Evolutionary conservation across 495 filamentous ascomycete genomes (phyloP), one percentile per base, ranked within the genome.

Genomic region (Neurospora sp.): DNA sequence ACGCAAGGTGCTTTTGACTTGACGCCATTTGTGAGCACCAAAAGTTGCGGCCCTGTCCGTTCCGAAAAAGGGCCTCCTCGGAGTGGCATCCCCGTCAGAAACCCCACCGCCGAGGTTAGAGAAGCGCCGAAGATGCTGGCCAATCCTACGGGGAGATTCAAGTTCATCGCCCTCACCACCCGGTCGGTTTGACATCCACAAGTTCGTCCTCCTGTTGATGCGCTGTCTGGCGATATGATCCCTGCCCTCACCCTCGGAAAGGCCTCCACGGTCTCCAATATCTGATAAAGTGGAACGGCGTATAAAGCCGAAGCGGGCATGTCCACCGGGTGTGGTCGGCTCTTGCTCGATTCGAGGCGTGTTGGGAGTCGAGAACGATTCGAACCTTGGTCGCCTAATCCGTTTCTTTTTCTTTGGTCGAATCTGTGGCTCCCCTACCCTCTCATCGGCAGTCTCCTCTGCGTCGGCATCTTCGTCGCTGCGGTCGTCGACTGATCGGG

Each of bases 211-310:
- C 78, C 77, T 85, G 84, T 73, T 87, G 80, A 69, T 89, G 74
- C 87, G 85, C 76, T 77, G 85, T 84, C 72, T 72, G 17, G 88
- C 81, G 7, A 97, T 81, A 44, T 90, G 86, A 72, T 95, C 90
- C 22, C 93, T 89, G 39, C 94, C 94, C 79, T 97, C 94, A 72
- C 94, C 94, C 78, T 98, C 94, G 17, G 94, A 98, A 8, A 95
- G 83, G 22, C 90, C 92, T 42, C 90, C 88, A 37, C 87, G 88
- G 61, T 94, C 88, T 3, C 87, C 84, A 69, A 89, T 82, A 74
- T 94, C 92, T 2, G 86, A 87, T 77, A 90, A 89, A 37, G 91
- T 93, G 10, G 89, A 87, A 72, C 92, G 86, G 59, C 92, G 88
- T 70, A 93, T 83, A 35, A 92, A 88, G 40, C 84, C 76, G 31